These are phyloP conservation scores for Thraustochytrium sp. DNA, from an alignment of 352 stramenopile species.

Conservation along the genomic window DNA sequence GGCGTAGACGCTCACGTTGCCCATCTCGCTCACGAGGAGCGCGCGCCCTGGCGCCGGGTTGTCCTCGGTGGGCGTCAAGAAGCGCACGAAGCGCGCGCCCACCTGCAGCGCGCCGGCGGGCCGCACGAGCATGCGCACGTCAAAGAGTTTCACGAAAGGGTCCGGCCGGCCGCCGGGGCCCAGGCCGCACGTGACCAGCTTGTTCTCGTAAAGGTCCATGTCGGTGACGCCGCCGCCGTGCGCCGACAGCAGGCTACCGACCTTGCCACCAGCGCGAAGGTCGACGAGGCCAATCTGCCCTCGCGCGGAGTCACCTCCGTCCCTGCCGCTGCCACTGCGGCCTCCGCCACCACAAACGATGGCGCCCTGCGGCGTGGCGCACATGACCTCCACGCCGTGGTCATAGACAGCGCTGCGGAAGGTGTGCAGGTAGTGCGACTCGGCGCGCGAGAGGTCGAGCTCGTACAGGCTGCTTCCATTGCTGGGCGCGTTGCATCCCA, in stretches of 20 bases:
- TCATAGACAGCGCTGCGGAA: slow-evolving; percentile 20
- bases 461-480: slow-evolving; percentile 35
- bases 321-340: background rate
- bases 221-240: slow-evolving; percentile 23
- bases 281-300: slow-evolving; percentile 1
- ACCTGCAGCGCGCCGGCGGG: background rate
- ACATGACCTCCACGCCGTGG: slow-evolving; percentile 6
- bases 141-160: slow-evolving; percentile 35
- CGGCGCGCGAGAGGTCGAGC: slow-evolving; percentile 20
- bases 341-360: slow-evolving; percentile 22
- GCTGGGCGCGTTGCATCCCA: slow-evolving; percentile 9
- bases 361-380: background rate
- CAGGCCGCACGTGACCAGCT: slow-evolving; percentile 2
- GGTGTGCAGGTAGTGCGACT: slow-evolving; percentile 31
- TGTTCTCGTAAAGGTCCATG: slow-evolving; percentile 17
- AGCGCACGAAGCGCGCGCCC: background rate
- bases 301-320: background rate
- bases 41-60: background rate
- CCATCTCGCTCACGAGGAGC: background rate
- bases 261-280: background rate
- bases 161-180: background rate
- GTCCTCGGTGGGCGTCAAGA: background rate
- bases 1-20: background rate
- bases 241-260: background rate
- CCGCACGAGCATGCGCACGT: slow-evolving; percentile 24